Evolutionary conservation across 371 early-diverging fungal genomes (phyloP).

Genomic region (Mortierella sp.): DNA sequence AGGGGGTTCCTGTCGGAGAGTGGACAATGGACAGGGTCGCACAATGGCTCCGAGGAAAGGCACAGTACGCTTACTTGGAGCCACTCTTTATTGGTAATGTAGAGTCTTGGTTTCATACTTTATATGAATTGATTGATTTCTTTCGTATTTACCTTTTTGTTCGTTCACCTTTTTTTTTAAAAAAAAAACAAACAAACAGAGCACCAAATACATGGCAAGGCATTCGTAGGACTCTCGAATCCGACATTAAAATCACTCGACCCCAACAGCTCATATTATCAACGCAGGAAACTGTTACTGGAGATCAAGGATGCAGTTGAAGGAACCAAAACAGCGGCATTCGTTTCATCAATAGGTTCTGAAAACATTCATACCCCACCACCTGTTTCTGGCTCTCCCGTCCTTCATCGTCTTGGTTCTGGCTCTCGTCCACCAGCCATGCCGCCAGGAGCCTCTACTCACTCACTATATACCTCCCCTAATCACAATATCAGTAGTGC

Average conservation of each 20-base stretch:
- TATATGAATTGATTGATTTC: background rate
- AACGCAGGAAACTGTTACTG: slow-evolving; percentile 35
- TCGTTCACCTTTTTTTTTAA: background rate
- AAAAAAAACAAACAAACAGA: too few relatives aligned
- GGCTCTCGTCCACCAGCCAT: slow-evolving; percentile 36
- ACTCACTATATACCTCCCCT: slow-evolving; percentile 16
- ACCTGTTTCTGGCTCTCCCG: slow-evolving; percentile 32
- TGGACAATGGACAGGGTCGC: slow-evolving; percentile 53
- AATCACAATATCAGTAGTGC: slow-evolving; percentile 28
- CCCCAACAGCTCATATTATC: slow-evolving; percentile 43
- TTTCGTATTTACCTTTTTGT: background rate
- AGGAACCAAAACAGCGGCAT: slow-evolving; percentile 36
- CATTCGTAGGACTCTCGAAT: slow-evolving; percentile 32
- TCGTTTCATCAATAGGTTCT: slow-evolving; percentile 25
- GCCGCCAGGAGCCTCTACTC: slow-evolving; percentile 21
- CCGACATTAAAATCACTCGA: slow-evolving; percentile 37
- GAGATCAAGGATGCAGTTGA: slow-evolving; percentile 54
- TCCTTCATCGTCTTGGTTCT: slow-evolving; percentile 47
- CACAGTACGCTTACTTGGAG: slow-evolving; percentile 37
- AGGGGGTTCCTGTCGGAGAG: slow-evolving; percentile 29
- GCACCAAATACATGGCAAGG: slow-evolving; percentile 41
- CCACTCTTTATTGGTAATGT: slow-evolving; percentile 39
- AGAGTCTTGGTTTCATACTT: background rate
- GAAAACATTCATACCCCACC: slow-evolving; percentile 38
- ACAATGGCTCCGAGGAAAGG: slow-evolving; percentile 43